Conservation (phyloP, 164 flowering plant genomes). For the Houttuynia cordata region DNA sequence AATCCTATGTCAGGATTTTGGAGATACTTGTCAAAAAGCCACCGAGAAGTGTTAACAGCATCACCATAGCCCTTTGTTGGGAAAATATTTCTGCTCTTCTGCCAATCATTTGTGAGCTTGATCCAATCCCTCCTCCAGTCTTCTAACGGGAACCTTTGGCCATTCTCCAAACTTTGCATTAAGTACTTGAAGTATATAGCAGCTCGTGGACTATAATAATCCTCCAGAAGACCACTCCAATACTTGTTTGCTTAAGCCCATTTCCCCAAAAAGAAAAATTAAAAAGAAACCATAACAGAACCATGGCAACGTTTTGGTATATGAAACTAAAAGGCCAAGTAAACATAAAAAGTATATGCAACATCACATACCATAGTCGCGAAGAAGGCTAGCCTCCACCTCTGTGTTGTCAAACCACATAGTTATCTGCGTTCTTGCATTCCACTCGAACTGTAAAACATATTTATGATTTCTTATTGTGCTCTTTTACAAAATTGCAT, state of each 20-base stretch:
- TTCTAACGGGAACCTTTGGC: constrained; percentile 26
- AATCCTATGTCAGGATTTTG: constrained; percentile 1
- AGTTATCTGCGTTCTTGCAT: constrained; percentile 73
- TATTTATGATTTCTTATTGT: neutral
- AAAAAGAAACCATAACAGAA: neutral
- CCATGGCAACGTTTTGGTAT: neutral
- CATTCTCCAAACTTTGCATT: constrained; percentile 35
- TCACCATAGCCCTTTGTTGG: constrained; percentile 33
- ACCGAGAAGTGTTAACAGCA: constrained; percentile 31
- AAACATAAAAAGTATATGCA: neutral
- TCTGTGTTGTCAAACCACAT: constrained; percentile 79
- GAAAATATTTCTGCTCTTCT: constrained; percentile 27
- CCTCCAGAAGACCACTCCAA: constrained; percentile 64
- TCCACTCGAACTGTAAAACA: constrained; percentile 56
- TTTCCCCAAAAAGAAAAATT: neutral
- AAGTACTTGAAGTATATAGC: constrained; percentile 54
- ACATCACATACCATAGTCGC: constrained; percentile 57
- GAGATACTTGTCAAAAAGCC: constrained; percentile 45
- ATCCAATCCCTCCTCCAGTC: constrained; percentile 76
- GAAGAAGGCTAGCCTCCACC: constrained; percentile 62
- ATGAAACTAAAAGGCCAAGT: neutral
- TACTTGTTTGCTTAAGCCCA: constrained; percentile 49
- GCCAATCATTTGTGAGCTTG: constrained; percentile 66
- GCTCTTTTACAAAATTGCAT: neutral
- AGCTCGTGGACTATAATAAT: constrained; percentile 70